A percentile compares a stretch with the other conserved stretches of the same genome.
phyloP scores from a whole-genome alignment of 83 land plant species.

The Picea abies region DNA sequence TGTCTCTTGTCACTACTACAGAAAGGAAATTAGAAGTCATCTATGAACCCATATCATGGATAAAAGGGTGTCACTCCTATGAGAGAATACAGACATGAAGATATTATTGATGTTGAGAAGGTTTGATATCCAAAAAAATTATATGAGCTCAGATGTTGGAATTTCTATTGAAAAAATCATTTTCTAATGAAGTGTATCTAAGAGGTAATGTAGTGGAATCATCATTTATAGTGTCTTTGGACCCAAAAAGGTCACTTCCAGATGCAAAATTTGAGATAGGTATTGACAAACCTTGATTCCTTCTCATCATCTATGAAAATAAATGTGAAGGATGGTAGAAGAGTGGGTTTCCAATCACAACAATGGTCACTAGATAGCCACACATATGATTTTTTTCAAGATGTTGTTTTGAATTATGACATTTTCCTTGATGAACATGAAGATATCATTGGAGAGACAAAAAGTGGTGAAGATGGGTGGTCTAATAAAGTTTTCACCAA shows the following conservation, averaged over 20 bases:
- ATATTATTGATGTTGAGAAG: constrained; percentile 17
- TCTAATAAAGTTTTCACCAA: too few relatives aligned
- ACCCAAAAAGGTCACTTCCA: background rate
- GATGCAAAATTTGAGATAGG: background rate
- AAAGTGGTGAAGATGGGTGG: too few relatives aligned
- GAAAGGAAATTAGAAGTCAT: constrained; percentile 31
- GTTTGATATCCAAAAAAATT: constrained; percentile 18
- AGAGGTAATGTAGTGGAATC: constrained; percentile 1
- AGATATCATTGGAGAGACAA: too few relatives aligned
- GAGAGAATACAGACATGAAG: constrained; percentile 14
- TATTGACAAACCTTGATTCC: background rate
- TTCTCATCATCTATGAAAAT: background rate
- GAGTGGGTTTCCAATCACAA: background rate
- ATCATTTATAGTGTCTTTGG: background rate
- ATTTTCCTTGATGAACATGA: too few relatives aligned
- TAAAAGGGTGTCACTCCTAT: background rate
- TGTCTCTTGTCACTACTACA: constrained; percentile 73
- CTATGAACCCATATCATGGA: background rate
- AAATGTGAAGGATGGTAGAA: background rate
- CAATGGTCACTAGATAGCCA: background rate
- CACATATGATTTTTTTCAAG: too few relatives aligned
- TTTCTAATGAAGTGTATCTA: background rate
- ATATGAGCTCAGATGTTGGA: constrained; percentile 47
- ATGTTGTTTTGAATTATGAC: too few relatives aligned
- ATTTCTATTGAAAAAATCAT: constrained; percentile 26